A percentile compares a stretch with the other conserved stretches of the same genome.
These are phyloP conservation scores for Moricandia arvensis DNA, from an alignment of 345 rosid genomes.

Conservation along the genomic window DNA sequence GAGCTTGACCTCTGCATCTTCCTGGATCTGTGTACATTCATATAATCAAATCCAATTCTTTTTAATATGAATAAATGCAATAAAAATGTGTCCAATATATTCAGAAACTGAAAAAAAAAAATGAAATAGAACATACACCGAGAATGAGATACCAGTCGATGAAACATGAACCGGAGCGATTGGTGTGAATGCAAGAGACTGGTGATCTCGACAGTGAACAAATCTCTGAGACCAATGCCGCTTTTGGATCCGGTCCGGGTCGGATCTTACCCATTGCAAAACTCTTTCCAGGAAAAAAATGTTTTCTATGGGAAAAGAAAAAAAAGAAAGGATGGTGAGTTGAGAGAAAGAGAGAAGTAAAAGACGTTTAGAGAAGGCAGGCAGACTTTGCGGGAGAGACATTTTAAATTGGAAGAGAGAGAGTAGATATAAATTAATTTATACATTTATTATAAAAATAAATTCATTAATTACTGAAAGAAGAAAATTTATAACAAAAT, in stretches of 20 bases:
- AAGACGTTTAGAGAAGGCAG: slow-evolving; percentile 62
- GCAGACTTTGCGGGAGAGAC: slow-evolving; percentile 57
- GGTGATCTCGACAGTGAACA: slow-evolving; percentile 53
- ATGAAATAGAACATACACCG: slow-evolving; percentile 50
- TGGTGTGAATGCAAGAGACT: slow-evolving; percentile 55
- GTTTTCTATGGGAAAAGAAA: neutral
- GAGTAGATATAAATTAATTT: neutral
- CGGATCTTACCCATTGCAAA: slow-evolving; percentile 50
- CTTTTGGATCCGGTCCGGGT: slow-evolving; percentile 46
- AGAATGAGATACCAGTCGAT: slow-evolving; percentile 90
- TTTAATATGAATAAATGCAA: neutral
- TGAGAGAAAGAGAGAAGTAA: slow-evolving; percentile 4
- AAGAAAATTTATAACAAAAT: neutral
- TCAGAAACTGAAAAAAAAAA: neutral
- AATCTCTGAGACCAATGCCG: slow-evolving; percentile 57
- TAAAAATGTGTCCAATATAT: neutral
- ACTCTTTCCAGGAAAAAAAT: neutral
- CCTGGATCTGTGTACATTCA: slow-evolving; percentile 56
- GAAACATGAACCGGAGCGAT: slow-evolving; percentile 44
- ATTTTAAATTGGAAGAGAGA: slow-evolving; percentile 58
- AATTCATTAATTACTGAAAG: neutral
- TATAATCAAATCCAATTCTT: neutral
- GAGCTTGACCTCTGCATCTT: slow-evolving; percentile 57
- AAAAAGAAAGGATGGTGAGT: slow-evolving; percentile 1
- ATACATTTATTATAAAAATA: slow-evolving; percentile 3